Evolutionary conservation across 140 eudicot species (phyloP).

Genomic region (Oenanthe javanica): DNA sequence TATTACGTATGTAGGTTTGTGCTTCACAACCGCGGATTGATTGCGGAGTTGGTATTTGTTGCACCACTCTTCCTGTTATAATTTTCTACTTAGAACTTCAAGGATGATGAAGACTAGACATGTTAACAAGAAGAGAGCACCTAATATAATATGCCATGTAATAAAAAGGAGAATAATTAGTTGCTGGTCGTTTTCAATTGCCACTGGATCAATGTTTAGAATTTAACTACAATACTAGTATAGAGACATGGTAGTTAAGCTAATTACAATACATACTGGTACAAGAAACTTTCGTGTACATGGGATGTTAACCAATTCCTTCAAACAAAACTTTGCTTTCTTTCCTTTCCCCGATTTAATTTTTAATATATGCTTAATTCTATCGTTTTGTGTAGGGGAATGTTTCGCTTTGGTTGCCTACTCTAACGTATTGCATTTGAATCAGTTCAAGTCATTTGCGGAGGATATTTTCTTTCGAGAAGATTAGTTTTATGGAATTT

Average conservation of each 20-base stretch:
- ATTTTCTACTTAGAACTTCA: not conserved
- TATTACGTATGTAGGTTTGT: not conserved
- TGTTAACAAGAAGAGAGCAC: not conserved
- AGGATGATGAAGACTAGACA: not conserved
- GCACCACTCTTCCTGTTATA: not conserved
- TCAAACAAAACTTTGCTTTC: not conserved
- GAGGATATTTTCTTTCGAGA: not conserved
- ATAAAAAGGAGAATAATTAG: not conserved
- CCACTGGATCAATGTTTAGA: not conserved
- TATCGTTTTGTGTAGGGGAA: not conserved
- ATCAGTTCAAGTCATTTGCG: not conserved
- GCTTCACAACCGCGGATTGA: not conserved
- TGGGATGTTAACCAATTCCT: not conserved
- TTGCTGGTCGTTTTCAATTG: constrained; percentile 3
- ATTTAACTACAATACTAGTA: not conserved
- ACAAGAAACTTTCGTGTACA: constrained; percentile 5
- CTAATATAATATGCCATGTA: not conserved
- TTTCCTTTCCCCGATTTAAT: not conserved
- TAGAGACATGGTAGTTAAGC: constrained; percentile 1
- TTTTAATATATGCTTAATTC: not conserved
- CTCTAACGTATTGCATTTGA: not conserved
- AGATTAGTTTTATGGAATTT: not conserved
- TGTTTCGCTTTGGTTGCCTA: not conserved
- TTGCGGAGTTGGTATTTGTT: not conserved
- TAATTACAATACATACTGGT: not conserved